Evolutionary conservation across 345 rosid genomes (phyloP).

Genomic region (Hypericum androsaemum): DNA sequence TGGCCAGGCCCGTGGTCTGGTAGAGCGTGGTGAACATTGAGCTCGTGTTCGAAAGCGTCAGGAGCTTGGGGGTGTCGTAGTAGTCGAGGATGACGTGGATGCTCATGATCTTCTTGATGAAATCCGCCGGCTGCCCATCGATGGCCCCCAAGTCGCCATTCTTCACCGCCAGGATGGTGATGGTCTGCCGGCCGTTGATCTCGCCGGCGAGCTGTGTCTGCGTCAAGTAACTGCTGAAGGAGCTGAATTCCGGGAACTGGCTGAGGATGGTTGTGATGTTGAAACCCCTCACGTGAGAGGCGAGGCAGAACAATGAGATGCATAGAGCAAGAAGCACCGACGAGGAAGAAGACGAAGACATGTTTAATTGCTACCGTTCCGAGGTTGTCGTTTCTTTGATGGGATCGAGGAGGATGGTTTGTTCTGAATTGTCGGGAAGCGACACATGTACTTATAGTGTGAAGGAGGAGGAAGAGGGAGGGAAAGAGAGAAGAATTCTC

Average conservation of each 20-base stretch:
- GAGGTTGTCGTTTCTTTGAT: too few species aligned
- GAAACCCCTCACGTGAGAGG: background rate
- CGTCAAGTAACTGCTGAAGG: slow-evolving; percentile 8
- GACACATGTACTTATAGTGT: too few species aligned
- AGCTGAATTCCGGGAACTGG: slow-evolving; percentile 7
- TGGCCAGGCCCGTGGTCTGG: slow-evolving; percentile 8
- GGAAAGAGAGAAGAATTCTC: too few species aligned
- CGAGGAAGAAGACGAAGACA: too few species aligned
- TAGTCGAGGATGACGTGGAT: slow-evolving; percentile 13
- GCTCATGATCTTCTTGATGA: slow-evolving; percentile 4
- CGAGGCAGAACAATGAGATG: too few species aligned
- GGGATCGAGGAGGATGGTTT: too few species aligned
- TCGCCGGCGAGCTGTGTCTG: slow-evolving; percentile 5
- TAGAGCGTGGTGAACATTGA: slow-evolving; percentile 7
- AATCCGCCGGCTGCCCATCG: background rate
- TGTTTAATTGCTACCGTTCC: too few species aligned
- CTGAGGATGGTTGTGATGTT: slow-evolving; percentile 9
- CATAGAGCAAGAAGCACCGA: too few species aligned
- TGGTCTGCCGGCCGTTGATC: slow-evolving; percentile 14
- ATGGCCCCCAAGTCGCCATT: background rate
- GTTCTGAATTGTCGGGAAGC: too few species aligned
- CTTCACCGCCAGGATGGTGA: slow-evolving; percentile 11
- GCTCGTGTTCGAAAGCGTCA: background rate
- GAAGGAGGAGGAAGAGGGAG: too few species aligned
- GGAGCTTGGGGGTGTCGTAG: slow-evolving; percentile 5